A percentile compares a stretch with the other conserved stretches of the same genome.
Evolutionary conservation across 768 basidiomycete species (phyloP).

Genomic region (Polyporus arcularius): DNA sequence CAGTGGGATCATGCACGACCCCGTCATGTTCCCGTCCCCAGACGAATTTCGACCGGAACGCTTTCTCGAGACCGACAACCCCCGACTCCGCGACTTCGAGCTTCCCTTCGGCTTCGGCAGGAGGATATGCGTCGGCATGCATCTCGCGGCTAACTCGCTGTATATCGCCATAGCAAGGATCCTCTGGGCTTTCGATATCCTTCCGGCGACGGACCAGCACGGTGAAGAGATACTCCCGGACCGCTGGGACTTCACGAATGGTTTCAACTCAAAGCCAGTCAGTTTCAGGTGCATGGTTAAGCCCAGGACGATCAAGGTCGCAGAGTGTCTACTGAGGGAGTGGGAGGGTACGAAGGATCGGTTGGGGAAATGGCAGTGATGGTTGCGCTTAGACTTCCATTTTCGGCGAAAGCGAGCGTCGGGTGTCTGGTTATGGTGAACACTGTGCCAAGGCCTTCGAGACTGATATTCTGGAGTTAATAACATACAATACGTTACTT

Average conservation of each 20-base stretch:
- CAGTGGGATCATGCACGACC: slow-evolving; percentile 34
- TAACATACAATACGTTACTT: background rate
- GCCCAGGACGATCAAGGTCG: slow-evolving; percentile 2
- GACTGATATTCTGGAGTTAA: too few relatives aligned
- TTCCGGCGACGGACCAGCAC: slow-evolving; percentile 8
- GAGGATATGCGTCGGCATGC: slow-evolving; percentile 40
- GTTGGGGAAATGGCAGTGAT: slow-evolving; percentile 12
- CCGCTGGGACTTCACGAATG: slow-evolving; percentile 18
- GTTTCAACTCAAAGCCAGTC: slow-evolving; percentile 22
- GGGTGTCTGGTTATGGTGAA: too few relatives aligned
- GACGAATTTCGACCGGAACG: slow-evolving; percentile 20
- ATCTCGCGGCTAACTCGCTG: slow-evolving; percentile 25
- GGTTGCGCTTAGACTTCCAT: too few relatives aligned
- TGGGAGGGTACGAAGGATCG: slow-evolving; percentile 9
- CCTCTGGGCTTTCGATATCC: slow-evolving; percentile 26
- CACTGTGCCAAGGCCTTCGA: too few relatives aligned
- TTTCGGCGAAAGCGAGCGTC: too few relatives aligned
- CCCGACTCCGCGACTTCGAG: slow-evolving; percentile 27
- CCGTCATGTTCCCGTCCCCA: slow-evolving; percentile 29
- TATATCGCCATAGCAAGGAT: slow-evolving; percentile 25
- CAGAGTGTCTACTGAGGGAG: slow-evolving; percentile 8
- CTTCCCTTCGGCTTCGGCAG: slow-evolving; percentile 74
- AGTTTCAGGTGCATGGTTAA: slow-evolving; percentile 15
- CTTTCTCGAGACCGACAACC: slow-evolving; percentile 23
- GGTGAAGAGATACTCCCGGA: slow-evolving; percentile 28